phyloP scores from a whole-genome alignment of 257 asterid genomes.

The Apocynum venetum region DNA sequence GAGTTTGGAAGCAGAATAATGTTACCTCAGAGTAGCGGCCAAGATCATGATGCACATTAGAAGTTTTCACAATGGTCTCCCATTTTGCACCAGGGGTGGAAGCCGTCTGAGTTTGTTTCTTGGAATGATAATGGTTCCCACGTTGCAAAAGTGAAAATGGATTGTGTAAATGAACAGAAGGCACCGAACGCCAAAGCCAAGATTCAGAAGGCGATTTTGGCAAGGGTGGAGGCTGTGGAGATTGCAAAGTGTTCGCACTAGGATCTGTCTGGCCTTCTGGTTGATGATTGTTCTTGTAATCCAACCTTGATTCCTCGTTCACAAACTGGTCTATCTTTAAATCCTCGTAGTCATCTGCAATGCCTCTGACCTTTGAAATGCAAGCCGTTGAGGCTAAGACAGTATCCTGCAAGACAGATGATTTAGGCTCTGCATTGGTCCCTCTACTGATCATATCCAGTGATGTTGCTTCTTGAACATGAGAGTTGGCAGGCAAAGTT shows the following conservation, averaged over 20 bases:
- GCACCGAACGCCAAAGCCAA: conserved; percentile 86
- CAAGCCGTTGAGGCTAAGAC: conserved; percentile 17
- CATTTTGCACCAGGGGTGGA: conserved; percentile 46
- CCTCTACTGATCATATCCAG: conserved; percentile 17
- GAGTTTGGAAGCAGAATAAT: not conserved
- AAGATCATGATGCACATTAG: conserved; percentile 45
- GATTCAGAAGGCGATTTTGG: conserved; percentile 98
- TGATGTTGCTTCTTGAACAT: conserved; percentile 9
- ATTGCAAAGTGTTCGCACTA: conserved; percentile 28
- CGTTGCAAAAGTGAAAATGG: conserved; percentile 48
- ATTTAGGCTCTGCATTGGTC: conserved; percentile 23
- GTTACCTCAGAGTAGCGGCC: conserved; percentile 65
- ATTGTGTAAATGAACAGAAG: conserved; percentile 55
- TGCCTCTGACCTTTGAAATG: conserved; percentile 11
- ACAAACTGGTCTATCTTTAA: conserved; percentile 15
- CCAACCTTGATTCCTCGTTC: conserved; percentile 20
- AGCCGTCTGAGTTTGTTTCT: conserved; percentile 45
- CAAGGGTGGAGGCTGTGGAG: conserved; percentile 79
- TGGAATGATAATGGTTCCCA: conserved; percentile 35
- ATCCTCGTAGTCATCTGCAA: conserved; percentile 18
- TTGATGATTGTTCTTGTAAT: conserved; percentile 22
- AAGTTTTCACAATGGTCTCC: conserved; percentile 82
- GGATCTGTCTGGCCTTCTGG: conserved; percentile 21
- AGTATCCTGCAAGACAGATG: conserved; percentile 16
- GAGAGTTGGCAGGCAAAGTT: conserved; percentile 8